Conservation (phyloP, 148 eudicot genomes). For the Vaccinium vitisidaea region DNA sequence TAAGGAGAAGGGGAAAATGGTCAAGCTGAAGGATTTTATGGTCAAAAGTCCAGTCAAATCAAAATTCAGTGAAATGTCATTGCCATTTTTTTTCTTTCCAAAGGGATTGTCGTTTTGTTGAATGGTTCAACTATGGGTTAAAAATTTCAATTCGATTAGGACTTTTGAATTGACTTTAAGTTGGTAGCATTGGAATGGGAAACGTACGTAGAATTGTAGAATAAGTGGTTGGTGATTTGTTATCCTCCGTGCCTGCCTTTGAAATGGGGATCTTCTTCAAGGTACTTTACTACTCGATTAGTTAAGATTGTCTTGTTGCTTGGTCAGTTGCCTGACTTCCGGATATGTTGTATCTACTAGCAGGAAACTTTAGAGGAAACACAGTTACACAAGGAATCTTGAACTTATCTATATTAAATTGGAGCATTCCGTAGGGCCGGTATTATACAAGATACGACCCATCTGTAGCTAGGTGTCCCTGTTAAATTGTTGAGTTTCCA, state of each 20-base stretch:
- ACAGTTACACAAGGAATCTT: not conserved
- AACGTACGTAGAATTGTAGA: not conserved
- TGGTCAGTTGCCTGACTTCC: not conserved
- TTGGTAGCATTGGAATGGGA: not conserved
- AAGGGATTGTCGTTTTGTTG: not conserved
- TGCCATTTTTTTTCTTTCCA: not conserved
- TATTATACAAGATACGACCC: too few relatives aligned
- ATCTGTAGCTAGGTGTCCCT: not conserved
- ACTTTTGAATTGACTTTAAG: not conserved
- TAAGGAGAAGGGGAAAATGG: not conserved
- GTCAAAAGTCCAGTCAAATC: not conserved
- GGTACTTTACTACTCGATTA: not conserved
- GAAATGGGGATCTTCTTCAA: not conserved
- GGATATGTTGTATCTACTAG: not conserved
- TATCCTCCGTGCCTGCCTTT: not conserved
- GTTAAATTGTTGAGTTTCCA: slow-evolving; percentile 1
- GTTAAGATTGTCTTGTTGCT: not conserved
- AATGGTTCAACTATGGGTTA: not conserved
- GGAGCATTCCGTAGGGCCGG: not conserved
- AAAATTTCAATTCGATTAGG: not conserved
- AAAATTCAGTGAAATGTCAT: not conserved
- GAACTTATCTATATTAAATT: not conserved
- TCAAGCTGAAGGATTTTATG: not conserved
- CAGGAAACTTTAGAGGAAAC: not conserved
- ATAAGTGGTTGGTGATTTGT: not conserved